Conservation (phyloP, 306 rosid species). For the Lathyrus tuberosus region DNA sequence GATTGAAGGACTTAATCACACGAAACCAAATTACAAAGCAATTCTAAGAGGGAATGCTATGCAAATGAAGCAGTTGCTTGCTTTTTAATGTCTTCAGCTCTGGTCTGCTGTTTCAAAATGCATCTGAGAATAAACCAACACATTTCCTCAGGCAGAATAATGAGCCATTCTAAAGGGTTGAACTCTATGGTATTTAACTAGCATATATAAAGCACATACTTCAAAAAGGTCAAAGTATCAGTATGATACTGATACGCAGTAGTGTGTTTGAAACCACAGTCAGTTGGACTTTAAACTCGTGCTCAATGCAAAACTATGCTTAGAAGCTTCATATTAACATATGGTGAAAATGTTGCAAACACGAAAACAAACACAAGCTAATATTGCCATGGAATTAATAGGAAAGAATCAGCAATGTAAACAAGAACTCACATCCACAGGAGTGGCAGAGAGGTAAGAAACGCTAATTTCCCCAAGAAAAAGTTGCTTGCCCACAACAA, state of each 20-base stretch:
- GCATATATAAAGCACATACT: background rate
- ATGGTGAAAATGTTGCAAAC: background rate
- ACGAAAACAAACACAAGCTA: too few species aligned
- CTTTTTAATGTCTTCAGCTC: background rate
- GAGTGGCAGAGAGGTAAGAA: conserved; percentile 52
- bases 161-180: conserved; percentile 10
- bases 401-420: conserved; percentile 22
- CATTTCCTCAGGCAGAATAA: background rate
- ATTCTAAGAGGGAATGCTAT: background rate
- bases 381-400: background rate
- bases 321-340: background rate
- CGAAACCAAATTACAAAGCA: conserved; percentile 22
- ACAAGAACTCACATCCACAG: conserved; percentile 42
- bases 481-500: conserved; percentile 45
- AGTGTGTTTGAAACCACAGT: background rate
- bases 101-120: conserved; percentile 18
- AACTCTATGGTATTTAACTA: conserved; percentile 2
- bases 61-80: background rate
- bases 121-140: conserved; percentile 3
- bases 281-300: background rate
- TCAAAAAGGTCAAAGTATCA: background rate
- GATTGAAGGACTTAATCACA: conserved; percentile 2
- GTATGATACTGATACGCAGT: too few species aligned
- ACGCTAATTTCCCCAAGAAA: conserved; percentile 53
- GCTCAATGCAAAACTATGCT: background rate